Conservation (phyloP, 352 stramenopile species). For the Peronospora destructor region DNA sequence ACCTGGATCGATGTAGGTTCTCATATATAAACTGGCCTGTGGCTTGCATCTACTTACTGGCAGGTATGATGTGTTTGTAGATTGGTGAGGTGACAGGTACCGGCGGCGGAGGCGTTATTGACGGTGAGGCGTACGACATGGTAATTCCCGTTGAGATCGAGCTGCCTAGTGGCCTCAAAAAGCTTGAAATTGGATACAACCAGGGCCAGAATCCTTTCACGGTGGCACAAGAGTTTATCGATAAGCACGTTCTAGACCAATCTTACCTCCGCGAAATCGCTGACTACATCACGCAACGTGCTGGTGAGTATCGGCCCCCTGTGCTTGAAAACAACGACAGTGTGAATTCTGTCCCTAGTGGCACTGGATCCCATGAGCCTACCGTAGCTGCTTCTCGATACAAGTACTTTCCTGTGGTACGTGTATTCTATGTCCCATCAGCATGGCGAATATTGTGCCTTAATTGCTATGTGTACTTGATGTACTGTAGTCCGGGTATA, state of each 20-base stretch:
- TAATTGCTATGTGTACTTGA: constrained; percentile 10
- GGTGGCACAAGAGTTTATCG: constrained; percentile 93
- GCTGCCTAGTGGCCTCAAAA: constrained; percentile 84
- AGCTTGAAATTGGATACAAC: constrained; percentile 96
- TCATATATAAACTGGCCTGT: background rate
- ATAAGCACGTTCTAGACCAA: constrained; percentile 93
- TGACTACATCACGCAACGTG: constrained; percentile 93
- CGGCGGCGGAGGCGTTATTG: constrained; percentile 78
- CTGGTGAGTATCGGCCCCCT: constrained; percentile 69
- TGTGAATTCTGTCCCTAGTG: constrained; percentile 21
- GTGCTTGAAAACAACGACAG: constrained; percentile 42
- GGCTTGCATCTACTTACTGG: background rate
- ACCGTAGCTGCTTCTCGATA: constrained; percentile 20
- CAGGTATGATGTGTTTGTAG: constrained; percentile 17
- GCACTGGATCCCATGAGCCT: constrained; percentile 3
- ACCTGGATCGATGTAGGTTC: constrained; percentile 92
- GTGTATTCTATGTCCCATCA: background rate
- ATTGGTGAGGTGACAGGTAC: constrained; percentile 85
- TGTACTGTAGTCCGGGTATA: constrained; percentile 65
- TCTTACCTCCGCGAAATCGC: constrained; percentile 90
- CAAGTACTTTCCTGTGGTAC: constrained; percentile 68
- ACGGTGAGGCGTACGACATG: constrained; percentile 92
- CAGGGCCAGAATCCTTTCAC: constrained; percentile 96
- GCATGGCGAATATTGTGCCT: background rate
- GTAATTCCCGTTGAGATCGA: constrained; percentile 97